Conservation (phyloP, 345 rosid species). For the Raphanus sativus region DNA sequence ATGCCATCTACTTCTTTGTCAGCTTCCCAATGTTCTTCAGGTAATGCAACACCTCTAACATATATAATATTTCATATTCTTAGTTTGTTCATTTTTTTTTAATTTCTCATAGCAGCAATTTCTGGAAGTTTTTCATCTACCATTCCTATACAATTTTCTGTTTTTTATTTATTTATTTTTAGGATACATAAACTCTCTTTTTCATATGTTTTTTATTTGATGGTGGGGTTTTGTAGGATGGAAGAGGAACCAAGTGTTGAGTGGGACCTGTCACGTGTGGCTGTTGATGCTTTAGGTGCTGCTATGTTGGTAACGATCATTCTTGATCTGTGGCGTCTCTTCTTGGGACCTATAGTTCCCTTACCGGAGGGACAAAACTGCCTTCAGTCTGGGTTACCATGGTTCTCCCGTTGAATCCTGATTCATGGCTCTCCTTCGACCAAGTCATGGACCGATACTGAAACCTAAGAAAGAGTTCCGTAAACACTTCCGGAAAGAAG, state of each 20-base stretch:
- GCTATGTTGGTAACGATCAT: conserved; percentile 95
- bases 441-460: conserved; percentile 6
- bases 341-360: conserved; percentile 85
- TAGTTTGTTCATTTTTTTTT: background rate
- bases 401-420: conserved; percentile 52
- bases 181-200: background rate
- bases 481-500: background rate
- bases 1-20: conserved; percentile 92
- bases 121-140: background rate
- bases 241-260: conserved; percentile 78
- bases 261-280: conserved; percentile 86
- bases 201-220: background rate
- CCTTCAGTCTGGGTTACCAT: conserved; percentile 73
- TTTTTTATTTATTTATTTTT: background rate
- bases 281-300: conserved; percentile 91
- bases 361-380: conserved; percentile 56
- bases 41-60: conserved; percentile 43
- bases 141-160: background rate
- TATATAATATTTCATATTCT: background rate
- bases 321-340: conserved; percentile 92
- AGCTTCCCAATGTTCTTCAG: conserved; percentile 99
- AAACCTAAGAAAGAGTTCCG: background rate
- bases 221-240: conserved; percentile 51
- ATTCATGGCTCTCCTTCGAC: conserved; percentile 12
- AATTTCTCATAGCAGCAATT: background rate